These are phyloP conservation scores for Cladorrhinum sp. DNA, from an alignment of 2,329 filamentous ascomycete genomes.

Conservation along the genomic window DNA sequence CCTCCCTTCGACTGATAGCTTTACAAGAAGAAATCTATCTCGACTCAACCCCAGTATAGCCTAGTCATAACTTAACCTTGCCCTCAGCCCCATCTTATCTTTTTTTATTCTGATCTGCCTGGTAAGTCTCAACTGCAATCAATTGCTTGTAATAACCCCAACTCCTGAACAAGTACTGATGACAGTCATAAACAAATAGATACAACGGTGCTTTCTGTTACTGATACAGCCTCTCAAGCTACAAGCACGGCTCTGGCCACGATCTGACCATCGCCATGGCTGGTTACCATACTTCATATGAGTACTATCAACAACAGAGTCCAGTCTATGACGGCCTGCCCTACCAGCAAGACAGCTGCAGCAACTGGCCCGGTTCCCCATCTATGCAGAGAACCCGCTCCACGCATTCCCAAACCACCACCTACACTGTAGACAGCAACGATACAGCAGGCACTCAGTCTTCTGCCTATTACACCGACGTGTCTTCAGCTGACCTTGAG, in stretches of 20 bases:
- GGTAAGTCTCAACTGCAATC: neutral
- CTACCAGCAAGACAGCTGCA: slow-evolving; percentile 1
- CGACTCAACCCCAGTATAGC: neutral
- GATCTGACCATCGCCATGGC: neutral
- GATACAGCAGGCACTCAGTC: slow-evolving; percentile 6
- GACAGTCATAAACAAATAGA: neutral
- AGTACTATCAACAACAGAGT: neutral
- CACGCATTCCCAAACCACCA: slow-evolving; percentile 15
- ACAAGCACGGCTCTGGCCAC: neutral
- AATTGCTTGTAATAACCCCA: neutral
- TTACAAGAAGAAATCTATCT: neutral
- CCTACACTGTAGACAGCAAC: slow-evolving; percentile 10
- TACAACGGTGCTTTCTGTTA: neutral
- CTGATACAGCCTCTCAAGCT: neutral
- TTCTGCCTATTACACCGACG: slow-evolving; percentile 4
- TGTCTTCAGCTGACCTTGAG: neutral
- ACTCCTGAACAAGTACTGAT: neutral
- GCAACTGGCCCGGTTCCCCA: neutral
- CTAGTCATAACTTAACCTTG: neutral
- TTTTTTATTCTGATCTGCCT: neutral
- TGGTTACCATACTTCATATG: neutral
- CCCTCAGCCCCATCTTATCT: neutral
- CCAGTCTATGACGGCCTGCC: neutral
- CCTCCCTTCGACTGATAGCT: neutral
- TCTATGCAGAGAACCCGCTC: slow-evolving; percentile 18